phyloP scores from a whole-genome alignment of 768 basidiomycete genomes.

The Trametes gibbosa region DNA sequence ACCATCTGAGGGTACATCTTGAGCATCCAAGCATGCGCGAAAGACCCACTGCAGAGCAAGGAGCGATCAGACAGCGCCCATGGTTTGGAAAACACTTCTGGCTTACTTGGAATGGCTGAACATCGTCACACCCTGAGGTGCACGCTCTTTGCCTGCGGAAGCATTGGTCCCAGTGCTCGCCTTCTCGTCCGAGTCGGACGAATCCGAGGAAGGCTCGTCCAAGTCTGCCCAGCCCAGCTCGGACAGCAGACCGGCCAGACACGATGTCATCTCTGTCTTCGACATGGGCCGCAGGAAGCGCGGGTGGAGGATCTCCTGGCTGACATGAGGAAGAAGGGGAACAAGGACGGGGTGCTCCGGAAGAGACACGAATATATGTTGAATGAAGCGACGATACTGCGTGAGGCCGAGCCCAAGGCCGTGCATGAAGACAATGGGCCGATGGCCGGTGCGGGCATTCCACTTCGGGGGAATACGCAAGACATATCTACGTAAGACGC shows the following conservation, averaged over 20 bases:
- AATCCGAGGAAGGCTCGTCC: constrained; percentile 19
- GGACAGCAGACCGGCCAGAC: constrained; percentile 54
- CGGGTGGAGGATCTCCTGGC: constrained; percentile 80
- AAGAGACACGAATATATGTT: constrained; percentile 52
- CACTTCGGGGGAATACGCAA: constrained; percentile 68
- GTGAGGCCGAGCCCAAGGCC: constrained; percentile 83
- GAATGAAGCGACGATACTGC: constrained; percentile 65
- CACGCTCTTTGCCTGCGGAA: not conserved
- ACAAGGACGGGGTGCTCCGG: constrained; percentile 74
- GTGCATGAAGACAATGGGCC: constrained; percentile 82
- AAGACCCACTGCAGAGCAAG: constrained; percentile 56
- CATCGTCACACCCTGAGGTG: constrained; percentile 60
- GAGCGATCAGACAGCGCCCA: not conserved
- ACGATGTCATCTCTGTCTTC: constrained; percentile 55
- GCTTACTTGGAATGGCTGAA: constrained; percentile 87
- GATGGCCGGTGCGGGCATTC: constrained; percentile 52
- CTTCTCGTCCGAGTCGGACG: constrained; percentile 24
- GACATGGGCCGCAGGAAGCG: constrained; percentile 68
- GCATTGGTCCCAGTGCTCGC: constrained; percentile 10
- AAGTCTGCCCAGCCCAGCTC: constrained; percentile 62
- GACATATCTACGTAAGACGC: constrained; percentile 62
- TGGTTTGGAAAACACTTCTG: not conserved
- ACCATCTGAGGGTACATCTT: constrained; percentile 72
- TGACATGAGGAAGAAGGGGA: constrained; percentile 80
- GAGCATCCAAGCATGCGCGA: constrained; percentile 86